These are phyloP conservation scores for Tolypocladium sp. DNA, from an alignment of 2,329 filamentous ascomycete genomes.

Conservation along the genomic window DNA sequence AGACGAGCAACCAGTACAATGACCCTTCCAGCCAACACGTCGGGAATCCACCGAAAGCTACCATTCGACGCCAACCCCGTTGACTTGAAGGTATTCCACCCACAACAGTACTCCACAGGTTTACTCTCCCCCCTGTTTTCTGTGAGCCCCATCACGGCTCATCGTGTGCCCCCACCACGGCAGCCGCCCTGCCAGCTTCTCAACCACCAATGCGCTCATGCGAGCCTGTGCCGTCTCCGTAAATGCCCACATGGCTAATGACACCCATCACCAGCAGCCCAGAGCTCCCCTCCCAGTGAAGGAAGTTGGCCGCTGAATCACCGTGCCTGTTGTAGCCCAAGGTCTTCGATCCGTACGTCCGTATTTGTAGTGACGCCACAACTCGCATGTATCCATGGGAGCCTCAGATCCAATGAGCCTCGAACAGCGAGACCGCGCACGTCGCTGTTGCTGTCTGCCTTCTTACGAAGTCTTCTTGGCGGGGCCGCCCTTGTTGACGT, in stretches of 20 bases:
- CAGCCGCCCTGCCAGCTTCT: neutral
- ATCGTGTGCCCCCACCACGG: neutral
- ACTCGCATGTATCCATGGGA: neutral
- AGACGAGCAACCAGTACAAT: neutral
- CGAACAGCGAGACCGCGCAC: neutral
- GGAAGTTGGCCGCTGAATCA: neutral
- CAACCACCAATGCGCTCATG: neutral
- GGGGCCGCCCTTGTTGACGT: conserved; percentile 48
- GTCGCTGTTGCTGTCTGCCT: neutral
- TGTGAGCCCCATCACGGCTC: neutral
- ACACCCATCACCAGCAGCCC: neutral
- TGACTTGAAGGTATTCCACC: neutral
- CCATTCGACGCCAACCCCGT: neutral
- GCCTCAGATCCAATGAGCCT: neutral
- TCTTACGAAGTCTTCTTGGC: conserved; percentile 36
- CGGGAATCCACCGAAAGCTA: neutral
- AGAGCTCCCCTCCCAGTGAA: neutral
- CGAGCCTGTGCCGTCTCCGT: neutral
- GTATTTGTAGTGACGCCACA: neutral
- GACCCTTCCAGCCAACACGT: neutral
- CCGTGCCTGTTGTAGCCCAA: neutral
- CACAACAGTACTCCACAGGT: neutral
- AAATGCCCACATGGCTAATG: neutral
- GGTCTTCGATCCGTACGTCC: neutral
- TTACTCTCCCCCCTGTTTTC: neutral